Percentiles rank a stretch among this genome's conserved stretches.
phyloP scores from a whole-genome alignment of 2,329 filamentous ascomycete species.

The Triangularia verruculosa region DNA sequence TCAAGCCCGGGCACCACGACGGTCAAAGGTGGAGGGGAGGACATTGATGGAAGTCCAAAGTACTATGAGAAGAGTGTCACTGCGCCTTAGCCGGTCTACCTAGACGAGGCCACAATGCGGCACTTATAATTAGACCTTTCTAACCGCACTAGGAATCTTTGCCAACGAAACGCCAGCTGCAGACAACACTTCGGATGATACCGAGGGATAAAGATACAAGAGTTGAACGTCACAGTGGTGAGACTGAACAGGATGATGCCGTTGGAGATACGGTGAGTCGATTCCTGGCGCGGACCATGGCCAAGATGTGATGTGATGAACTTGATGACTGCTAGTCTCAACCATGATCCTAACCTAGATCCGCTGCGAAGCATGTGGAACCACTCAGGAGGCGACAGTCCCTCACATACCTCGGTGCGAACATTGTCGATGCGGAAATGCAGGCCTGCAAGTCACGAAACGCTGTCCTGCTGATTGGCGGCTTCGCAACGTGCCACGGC shows the following conservation, averaged over 20 bases:
- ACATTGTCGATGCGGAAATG: conserved; percentile 12
- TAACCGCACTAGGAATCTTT: not conserved
- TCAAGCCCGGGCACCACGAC: not conserved
- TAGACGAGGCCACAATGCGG: not conserved
- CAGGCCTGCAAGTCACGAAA: conserved; percentile 9
- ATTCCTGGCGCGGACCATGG: not conserved
- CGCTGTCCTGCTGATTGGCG: not conserved
- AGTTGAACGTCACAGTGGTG: not conserved
- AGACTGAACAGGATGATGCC: not conserved
- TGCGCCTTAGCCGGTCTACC: not conserved
- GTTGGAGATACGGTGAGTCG: not conserved
- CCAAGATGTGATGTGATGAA: conserved; percentile 12
- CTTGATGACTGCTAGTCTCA: not conserved
- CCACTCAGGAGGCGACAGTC: not conserved
- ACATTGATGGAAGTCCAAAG: not conserved
- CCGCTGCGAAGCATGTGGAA: not conserved
- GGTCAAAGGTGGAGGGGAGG: not conserved
- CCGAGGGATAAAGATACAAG: not conserved
- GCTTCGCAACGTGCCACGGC: not conserved
- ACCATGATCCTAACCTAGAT: not conserved
- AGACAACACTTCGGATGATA: not conserved
- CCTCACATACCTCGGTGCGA: not conserved
- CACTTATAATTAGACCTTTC: not conserved
- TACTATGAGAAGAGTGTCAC: not conserved
- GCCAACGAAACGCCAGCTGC: not conserved